Base-by-base conservation (phyloP, 2,329 filamentous ascomycete genomes). In the Aspergillus ruber region DNA sequence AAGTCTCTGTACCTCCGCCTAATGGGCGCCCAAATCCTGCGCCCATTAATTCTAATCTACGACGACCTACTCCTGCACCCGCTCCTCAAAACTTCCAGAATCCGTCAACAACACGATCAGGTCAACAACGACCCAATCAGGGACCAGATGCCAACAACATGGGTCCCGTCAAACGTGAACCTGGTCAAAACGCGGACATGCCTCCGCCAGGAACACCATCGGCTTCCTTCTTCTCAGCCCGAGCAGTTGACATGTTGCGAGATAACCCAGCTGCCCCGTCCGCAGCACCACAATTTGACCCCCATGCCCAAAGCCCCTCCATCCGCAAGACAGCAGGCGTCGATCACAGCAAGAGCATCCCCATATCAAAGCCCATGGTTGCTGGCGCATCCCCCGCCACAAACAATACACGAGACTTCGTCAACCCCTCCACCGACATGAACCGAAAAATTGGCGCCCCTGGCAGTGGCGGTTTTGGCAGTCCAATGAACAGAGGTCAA, bases 311-410 rank as follows among this genome's bases (percentile, higher is more conserved):
- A 59, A 88, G 84, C 51, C 90, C 90, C 0, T 93, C 90, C 0
- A 90, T 95, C 61, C 82, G 88, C 51, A 90, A 91, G 63, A 96
- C 91, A 0, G 86, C 86, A 0, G 90, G 90, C 2, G 79, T 96
- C 35, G 89, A 96, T 60, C 88, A 94, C 61, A 82, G 73, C 18
- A 84, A 81, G 44, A 90, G 86, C 4, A 84, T 85, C 45, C 88
- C 90, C 0, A 71, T 95, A 2, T 78, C 77, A 3, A 79, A 77
- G 52, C 65, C 65, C 6, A 69, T 67, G 63, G 50, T 68, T 6
- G 43, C 59, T 4, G 44, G 53, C 8, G 53, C 55, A 23, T 65
- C 66, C 3, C 64, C 65, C n/a, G 57, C 61, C 17, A 45, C 62
- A 1, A 67, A 62, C 27, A 60, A 54, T 27, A 50, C 60, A 9